Conservation (phyloP, 1,284 basidiomycete genomes). For the Trichosporon faecale region DNA sequence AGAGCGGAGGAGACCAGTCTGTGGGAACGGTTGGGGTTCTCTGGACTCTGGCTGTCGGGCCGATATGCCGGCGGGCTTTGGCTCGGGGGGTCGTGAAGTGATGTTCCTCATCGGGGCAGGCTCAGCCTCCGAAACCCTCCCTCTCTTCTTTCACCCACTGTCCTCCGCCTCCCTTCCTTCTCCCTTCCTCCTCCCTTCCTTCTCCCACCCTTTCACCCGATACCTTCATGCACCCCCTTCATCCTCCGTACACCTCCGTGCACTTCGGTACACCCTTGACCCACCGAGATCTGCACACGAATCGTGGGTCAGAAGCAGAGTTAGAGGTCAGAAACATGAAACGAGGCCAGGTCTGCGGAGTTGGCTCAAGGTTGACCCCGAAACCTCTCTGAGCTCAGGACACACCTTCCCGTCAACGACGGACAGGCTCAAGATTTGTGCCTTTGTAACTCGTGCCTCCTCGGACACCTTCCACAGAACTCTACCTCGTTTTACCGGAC, state of each 20-base stretch:
- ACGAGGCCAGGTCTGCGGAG: neutral
- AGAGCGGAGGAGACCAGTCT: too few species aligned
- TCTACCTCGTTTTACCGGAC: neutral
- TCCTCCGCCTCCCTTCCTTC: neutral
- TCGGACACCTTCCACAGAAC: neutral
- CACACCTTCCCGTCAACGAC: neutral
- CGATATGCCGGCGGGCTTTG: too few species aligned
- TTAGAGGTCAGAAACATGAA: neutral
- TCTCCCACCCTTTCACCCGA: too few species aligned
- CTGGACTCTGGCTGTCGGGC: too few species aligned
- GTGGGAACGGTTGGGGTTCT: too few species aligned
- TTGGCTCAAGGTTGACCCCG: neutral
- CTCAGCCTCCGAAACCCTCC: neutral
- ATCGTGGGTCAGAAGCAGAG: too few species aligned
- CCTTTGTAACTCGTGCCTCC: neutral
- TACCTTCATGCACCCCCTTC: too few species aligned
- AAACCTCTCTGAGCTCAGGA: too few species aligned
- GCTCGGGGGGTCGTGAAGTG: neutral
- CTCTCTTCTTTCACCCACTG: neutral
- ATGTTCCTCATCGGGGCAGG: neutral
- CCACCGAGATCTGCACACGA: too few species aligned
- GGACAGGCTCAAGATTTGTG: neutral
- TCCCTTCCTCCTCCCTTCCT: too few species aligned
- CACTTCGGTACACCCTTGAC: too few species aligned
- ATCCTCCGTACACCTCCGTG: too few species aligned